Percentiles rank a stretch among this genome's conserved stretches.
Evolutionary conservation across 805 yeast genomes (phyloP).

Genomic region (Monosporozyma aerobia): DNA sequence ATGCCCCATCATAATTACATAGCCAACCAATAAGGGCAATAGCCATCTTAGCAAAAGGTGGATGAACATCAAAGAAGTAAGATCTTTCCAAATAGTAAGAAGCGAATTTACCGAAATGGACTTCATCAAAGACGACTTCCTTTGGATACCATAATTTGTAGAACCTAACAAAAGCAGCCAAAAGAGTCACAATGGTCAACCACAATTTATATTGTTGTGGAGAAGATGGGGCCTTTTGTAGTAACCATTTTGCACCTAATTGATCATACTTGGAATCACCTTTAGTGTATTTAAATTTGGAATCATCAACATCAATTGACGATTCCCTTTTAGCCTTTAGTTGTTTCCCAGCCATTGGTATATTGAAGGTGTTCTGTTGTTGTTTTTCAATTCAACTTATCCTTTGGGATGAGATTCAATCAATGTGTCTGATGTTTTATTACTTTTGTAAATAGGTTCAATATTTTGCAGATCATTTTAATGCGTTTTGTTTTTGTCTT

Average conservation of each 20-base stretch:
- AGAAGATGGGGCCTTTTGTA: conserved; percentile 21
- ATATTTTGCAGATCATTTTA: too few relatives aligned
- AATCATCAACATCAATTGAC: conserved; percentile 17
- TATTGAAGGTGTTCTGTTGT: not conserved
- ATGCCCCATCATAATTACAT: conserved; percentile 83
- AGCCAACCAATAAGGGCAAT: conserved; percentile 87
- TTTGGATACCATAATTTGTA: conserved; percentile 52
- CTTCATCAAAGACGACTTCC: conserved; percentile 80
- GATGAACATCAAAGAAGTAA: conserved; percentile 93
- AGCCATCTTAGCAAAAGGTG: conserved; percentile 91
- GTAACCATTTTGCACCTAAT: conserved; percentile 23
- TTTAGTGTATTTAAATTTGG: conserved; percentile 21
- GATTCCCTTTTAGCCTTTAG: not conserved
- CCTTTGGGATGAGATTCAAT: too few relatives aligned
- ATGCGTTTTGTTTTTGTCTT: too few relatives aligned
- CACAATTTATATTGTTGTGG: conserved; percentile 37
- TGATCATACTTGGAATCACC: conserved; percentile 7
- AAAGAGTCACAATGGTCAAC: conserved; percentile 49
- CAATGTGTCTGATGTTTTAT: too few relatives aligned
- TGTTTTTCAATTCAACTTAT: not conserved
- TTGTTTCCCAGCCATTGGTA: not conserved
- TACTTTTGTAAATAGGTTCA: too few relatives aligned
- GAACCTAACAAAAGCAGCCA: conserved; percentile 62
- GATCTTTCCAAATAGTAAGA: conserved; percentile 81
- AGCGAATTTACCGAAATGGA: conserved; percentile 80